Evolutionary conservation across 129 eudicot genomes (phyloP), one percentile per base, ranked within the genome.

Genomic region (Tagetes erecta): DNA sequence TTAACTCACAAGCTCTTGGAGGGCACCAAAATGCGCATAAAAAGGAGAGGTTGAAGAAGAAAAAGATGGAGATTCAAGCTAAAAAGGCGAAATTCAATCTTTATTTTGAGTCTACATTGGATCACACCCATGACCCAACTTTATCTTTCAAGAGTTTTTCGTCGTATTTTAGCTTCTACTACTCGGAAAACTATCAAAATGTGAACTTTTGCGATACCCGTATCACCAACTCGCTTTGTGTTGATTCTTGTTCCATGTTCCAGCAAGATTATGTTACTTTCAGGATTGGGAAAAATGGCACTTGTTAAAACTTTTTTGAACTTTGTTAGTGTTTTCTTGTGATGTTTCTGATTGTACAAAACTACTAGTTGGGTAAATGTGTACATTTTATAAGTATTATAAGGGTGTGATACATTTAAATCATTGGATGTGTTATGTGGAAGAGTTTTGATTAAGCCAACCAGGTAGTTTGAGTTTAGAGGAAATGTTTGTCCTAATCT

Each of bases 21-120:
- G 85, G 84, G 64, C 81, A 70, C 64, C 84, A 81, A 46, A 82
- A 82, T 67, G 80, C 82, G 59, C 79, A 82, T 77, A 82, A 77
- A 71, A 81, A 76, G 75, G 85, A 81, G 64, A 81, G 78, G 39
- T 0, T 65, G 73, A 55, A 67, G 75, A 81, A 81, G 70, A 81
- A 76, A 71, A 81, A 44, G 73, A 63, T 45, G 62, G 81, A 81
- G 55, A 34, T 76, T 70, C 74, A 81, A 64, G 85, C 78, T 70
- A 76, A 77, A 60, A 81, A 58, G 56, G 70, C 78, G 44, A 81
- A 81, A 55, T 76, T 81, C 70, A 71, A 56, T 64, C 78, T 81
- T 36, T 64, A 64, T 65, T 72, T 71, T 2, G 74, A 64, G 11
- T 64, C 85, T 56, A 57, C 66, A 36, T 36, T 60, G 8, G 44